Conservation (phyloP, 2,329 filamentous ascomycete genomes). For the Colletotrichum limetticola region DNA sequence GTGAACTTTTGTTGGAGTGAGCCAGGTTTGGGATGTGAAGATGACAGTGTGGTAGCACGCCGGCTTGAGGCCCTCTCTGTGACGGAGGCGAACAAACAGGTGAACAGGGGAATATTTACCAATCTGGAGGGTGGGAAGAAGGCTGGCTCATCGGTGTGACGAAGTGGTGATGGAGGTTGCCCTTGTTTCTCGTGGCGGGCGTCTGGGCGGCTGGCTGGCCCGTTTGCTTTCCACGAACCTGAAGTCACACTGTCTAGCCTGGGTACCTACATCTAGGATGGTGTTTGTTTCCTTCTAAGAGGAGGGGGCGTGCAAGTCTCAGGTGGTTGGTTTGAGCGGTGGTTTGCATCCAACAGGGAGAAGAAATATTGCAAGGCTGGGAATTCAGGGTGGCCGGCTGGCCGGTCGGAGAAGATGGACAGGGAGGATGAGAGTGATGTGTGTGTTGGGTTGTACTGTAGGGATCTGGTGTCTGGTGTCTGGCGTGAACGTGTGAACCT, state of each 20-base stretch:
- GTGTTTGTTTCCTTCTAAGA: neutral
- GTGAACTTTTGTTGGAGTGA: neutral
- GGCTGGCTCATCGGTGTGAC: conserved; percentile 23
- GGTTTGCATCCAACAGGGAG: neutral
- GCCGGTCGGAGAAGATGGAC: neutral
- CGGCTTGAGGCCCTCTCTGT: neutral
- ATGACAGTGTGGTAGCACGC: conserved; percentile 8
- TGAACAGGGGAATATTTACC: neutral
- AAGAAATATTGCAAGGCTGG: conserved; percentile 23
- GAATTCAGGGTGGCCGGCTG: neutral
- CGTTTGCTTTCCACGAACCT: conserved; percentile 5
- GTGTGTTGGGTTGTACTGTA: neutral
- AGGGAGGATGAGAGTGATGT: neutral
- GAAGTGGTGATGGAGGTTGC: conserved; percentile 19
- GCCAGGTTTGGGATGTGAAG: neutral
- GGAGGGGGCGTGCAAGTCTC: neutral
- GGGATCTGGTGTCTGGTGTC: neutral
- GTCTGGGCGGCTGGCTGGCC: neutral
- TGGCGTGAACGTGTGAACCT: neutral
- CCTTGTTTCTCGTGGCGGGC: neutral
- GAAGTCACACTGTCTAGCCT: neutral
- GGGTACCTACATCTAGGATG: neutral
- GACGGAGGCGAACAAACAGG: neutral
- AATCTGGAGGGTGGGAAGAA: neutral
- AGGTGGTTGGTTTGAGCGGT: neutral